phyloP scores from a whole-genome alignment of 2,329 filamentous ascomycete genomes.

The Trichoderma sp. region DNA sequence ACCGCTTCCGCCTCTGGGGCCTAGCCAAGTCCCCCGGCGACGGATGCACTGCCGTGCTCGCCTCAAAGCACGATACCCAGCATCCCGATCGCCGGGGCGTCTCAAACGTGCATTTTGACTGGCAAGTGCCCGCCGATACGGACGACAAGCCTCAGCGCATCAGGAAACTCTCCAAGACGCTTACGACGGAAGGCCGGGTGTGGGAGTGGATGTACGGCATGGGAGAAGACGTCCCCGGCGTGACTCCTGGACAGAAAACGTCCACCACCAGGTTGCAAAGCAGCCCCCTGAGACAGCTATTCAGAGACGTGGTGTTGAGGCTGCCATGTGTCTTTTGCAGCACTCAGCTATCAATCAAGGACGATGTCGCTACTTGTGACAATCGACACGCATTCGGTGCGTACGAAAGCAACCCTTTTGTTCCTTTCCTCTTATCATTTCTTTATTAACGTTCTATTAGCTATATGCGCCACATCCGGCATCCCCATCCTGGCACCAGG shows the following conservation, averaged over 20 bases:
- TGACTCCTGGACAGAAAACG: constrained; percentile 35
- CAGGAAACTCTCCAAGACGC: constrained; percentile 26
- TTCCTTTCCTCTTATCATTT: neutral
- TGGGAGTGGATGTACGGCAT: constrained; percentile 63
- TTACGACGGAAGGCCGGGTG: constrained; percentile 57
- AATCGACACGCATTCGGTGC: constrained; percentile 46
- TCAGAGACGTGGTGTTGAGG: constrained; percentile 38
- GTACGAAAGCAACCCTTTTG: constrained; percentile 24
- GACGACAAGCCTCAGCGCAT: constrained; percentile 6
- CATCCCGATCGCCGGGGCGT: constrained; percentile 47
- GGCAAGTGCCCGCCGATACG: constrained; percentile 29
- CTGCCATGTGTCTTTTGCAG: constrained; percentile 54
- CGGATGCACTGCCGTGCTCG: constrained; percentile 53
- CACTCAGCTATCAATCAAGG: constrained; percentile 37
- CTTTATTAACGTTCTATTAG: constrained; percentile 35
- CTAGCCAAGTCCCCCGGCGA: constrained; percentile 54
- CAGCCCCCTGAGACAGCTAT: constrained; percentile 41
- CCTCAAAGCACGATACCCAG: constrained; percentile 51
- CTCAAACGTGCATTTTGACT: constrained; percentile 44
- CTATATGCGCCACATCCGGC: constrained; percentile 56
- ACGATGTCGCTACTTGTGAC: constrained; percentile 42
- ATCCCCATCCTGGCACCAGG: constrained; percentile 57
- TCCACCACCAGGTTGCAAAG: constrained; percentile 23
- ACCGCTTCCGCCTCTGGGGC: constrained; percentile 56
- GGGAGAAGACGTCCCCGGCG: constrained; percentile 49